A percentile compares a stretch with the other conserved stretches of the same genome.
Conservation (phyloP, 768 basidiomycete genomes). For the Pholiota microspora region DNA sequence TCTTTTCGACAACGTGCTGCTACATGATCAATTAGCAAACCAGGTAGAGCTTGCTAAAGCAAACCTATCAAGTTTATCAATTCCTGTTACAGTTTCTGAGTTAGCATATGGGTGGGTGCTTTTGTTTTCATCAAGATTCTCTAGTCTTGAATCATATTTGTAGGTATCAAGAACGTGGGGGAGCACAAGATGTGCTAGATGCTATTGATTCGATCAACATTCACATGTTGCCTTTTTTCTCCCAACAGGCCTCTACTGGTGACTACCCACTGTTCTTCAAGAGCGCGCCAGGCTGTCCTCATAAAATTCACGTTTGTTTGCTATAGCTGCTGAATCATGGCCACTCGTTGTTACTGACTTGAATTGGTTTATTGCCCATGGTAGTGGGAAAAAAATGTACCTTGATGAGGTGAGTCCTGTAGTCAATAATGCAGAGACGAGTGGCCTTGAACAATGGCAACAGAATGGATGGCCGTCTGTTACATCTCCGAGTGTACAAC, state of each 20-base stretch:
- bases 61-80: conserved; percentile 42
- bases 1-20: conserved; percentile 47
- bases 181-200: conserved; percentile 49
- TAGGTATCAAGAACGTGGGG: conserved; percentile 41
- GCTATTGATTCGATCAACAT: conserved; percentile 53
- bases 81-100: conserved; percentile 57
- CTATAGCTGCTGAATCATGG: conserved; percentile 46
- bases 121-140: neutral
- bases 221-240: conserved; percentile 62
- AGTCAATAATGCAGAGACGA: neutral
- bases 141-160: neutral
- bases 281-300: neutral
- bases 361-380: conserved; percentile 54
- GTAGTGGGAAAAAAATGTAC: conserved; percentile 62
- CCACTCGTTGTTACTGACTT: conserved; percentile 48
- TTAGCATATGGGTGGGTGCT: conserved; percentile 41
- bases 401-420: conserved; percentile 46
- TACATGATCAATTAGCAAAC: conserved; percentile 37
- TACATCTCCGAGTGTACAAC: conserved; percentile 48
- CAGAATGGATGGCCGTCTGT: conserved; percentile 68
- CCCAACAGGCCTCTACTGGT: conserved; percentile 45
- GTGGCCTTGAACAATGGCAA: neutral
- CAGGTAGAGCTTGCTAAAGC: conserved; percentile 45
- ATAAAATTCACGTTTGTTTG: neutral
- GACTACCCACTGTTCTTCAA: neutral